phyloP scores from a whole-genome alignment of 805 yeast species.

The Lipomyces lipofer region DNA sequence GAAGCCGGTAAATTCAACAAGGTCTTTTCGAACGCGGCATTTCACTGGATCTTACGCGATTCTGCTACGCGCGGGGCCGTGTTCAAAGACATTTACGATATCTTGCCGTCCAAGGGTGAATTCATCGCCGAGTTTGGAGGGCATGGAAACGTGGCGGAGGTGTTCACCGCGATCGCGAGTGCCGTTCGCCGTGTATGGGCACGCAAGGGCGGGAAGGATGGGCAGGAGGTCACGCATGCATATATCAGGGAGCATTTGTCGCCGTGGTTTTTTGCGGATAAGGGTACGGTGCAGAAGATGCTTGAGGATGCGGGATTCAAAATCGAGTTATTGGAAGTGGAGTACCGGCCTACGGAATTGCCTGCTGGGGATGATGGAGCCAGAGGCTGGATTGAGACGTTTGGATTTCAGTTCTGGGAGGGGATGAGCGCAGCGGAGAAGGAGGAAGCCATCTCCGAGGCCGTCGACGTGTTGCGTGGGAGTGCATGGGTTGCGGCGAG shows the following conservation, averaged over 20 bases:
- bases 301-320: constrained; percentile 32
- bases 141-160: constrained; percentile 35
- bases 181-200: constrained; percentile 20
- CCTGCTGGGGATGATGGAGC: constrained; percentile 29
- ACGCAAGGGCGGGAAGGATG: constrained; percentile 17
- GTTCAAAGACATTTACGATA: constrained; percentile 24
- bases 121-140: constrained; percentile 36
- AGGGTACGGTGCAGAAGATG: constrained; percentile 14
- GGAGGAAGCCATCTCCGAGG: constrained; percentile 19
- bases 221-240: constrained; percentile 4
- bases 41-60: constrained; percentile 32
- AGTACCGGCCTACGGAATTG: constrained; percentile 32
- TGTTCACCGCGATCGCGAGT: constrained; percentile 29
- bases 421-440: constrained; percentile 24
- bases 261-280: constrained; percentile 34
- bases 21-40: constrained; percentile 36
- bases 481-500: constrained; percentile 21
- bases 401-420: constrained; percentile 33
- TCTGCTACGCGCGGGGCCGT: constrained; percentile 23
- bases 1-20: constrained; percentile 26
- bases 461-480: constrained; percentile 20
- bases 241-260: constrained; percentile 11
- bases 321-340: constrained; percentile 30
- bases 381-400: constrained; percentile 33
- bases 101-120: constrained; percentile 27